Evolutionary conservation across 2,329 filamentous ascomycete species (phyloP).

Genomic region (Rhytidhysteron rufulum): DNA sequence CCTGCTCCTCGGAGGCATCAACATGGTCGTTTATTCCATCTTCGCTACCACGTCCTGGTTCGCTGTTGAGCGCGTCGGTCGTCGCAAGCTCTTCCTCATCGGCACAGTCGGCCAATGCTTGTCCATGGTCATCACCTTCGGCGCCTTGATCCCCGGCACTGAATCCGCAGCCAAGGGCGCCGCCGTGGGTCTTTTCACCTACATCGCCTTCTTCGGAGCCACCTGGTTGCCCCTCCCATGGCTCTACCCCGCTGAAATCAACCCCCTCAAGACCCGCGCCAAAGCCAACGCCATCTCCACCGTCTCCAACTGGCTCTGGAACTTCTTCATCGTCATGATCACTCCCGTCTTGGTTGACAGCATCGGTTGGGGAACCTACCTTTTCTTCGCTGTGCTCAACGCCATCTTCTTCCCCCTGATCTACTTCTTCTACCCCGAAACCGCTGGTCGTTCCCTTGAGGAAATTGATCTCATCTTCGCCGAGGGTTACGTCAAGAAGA

Average conservation of each 20-base stretch:
- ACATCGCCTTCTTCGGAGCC: constrained; percentile 86
- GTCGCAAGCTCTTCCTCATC: constrained; percentile 40
- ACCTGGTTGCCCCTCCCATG: constrained; percentile 63
- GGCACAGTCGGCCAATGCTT: constrained; percentile 49
- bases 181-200: constrained; percentile 81
- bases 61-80: constrained; percentile 59
- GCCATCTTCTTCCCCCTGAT: constrained; percentile 52
- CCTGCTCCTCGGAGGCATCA: constrained; percentile 41
- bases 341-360: constrained; percentile 57
- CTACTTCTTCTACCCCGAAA: constrained; percentile 60
- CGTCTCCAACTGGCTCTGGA: constrained; percentile 64
- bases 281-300: constrained; percentile 85
- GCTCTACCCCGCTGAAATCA: constrained; percentile 67
- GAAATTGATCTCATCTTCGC: constrained; percentile 67
- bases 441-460: constrained; percentile 54
- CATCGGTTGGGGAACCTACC: constrained; percentile 55
- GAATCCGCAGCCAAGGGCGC: constrained; percentile 42
- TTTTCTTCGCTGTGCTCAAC: constrained; percentile 54
- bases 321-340: constrained; percentile 55
- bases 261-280: constrained; percentile 81
- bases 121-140: constrained; percentile 49
- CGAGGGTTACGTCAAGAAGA: constrained; percentile 44
- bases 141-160: constrained; percentile 35
- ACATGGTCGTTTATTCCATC: constrained; percentile 54
- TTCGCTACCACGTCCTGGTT: constrained; percentile 60